Evolutionary conservation across 192 early-diverging fungal species (phyloP), one percentile per base, ranked within the genome.

Genomic region (Coemansia sp.): DNA sequence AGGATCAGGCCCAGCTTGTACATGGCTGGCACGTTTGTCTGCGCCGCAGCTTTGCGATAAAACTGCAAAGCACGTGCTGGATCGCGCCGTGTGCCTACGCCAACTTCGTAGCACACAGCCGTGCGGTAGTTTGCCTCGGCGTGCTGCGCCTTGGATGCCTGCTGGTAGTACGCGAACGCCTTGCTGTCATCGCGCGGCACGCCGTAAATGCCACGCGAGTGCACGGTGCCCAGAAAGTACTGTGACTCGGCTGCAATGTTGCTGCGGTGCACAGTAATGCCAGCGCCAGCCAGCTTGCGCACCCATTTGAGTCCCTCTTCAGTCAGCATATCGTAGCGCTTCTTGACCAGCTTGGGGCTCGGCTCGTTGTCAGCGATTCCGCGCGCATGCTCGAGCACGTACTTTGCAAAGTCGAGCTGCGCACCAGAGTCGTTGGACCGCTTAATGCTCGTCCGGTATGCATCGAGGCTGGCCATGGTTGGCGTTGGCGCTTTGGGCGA

Each of bases 1-100:
- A 97, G 72, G 14, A 97, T 90, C 85, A 95, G 88, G 19, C 94
- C 97, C 17, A 97, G 83, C 78, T 97, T 98, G 86, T 93, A 96
- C 97, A 99, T 98, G 23, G 93, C 94, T 0, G 94, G 88, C 11
- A 94, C 90, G 56, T 97, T 94, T 50, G 92, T 89, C 53, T 95
- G 72, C 10, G 89, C 87, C 1, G 95, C 96, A 0, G 94, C 91
- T 79, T 98, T 96, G 60, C 93, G 84, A 74, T 94, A 98, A 65
- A 92, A 97, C 72, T 95, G 92, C 35, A 93, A 82, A 0, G 95
- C 89, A 8, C 92, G 86, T 24, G 82, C 72, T 17, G 86, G 80
- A 67, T 98, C 94, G 7, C 88, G 78, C 56, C 93, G 92, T 14
- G 93, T 94, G 41, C 97, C 97, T n/a, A 90, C 88, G 23, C 95